Evolutionary conservation across 179 eudicot genomes (phyloP).

Genomic region (Camellia oleifera): DNA sequence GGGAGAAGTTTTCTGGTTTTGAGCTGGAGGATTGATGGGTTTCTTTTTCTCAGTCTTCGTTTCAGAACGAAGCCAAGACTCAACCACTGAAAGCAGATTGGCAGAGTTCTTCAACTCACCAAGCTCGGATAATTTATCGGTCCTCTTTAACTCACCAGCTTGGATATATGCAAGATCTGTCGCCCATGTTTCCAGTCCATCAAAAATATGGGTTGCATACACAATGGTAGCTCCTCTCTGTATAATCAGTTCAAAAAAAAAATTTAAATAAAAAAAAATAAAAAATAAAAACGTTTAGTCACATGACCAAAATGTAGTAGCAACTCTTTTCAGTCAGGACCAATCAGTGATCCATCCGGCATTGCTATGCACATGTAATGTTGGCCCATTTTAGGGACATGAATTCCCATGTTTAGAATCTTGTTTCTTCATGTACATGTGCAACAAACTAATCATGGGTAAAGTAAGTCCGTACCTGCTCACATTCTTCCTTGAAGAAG

Average conservation of each 20-base stretch:
- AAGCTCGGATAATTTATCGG: slow-evolving; percentile 67
- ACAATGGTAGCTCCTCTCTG: slow-evolving; percentile 98
- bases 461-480: slow-evolving; percentile 54
- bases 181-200: slow-evolving; percentile 96
- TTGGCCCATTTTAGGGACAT: not conserved
- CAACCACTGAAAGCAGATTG: slow-evolving; percentile 88
- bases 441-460: not conserved
- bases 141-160: slow-evolving; percentile 66
- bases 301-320: no score
- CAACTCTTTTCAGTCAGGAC: no score
- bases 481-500: slow-evolving; percentile 90
- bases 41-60: slow-evolving; percentile 78
- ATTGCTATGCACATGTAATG: no score
- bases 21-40: slow-evolving; percentile 26
- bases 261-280: not conserved
- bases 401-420: not conserved
- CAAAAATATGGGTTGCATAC: slow-evolving; percentile 94
- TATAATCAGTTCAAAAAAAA: slow-evolving; percentile 5
- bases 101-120: slow-evolving; percentile 54
- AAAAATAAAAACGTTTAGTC: not conserved
- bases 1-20: slow-evolving; percentile 44
- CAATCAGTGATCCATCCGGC: no score
- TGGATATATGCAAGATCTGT: slow-evolving; percentile 93
- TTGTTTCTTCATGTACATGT: slow-evolving; percentile 7
- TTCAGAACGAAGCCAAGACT: slow-evolving; percentile 88